phyloP scores from a whole-genome alignment of 1,139 yeast genomes.

The Scheffersomyces titani region DNA sequence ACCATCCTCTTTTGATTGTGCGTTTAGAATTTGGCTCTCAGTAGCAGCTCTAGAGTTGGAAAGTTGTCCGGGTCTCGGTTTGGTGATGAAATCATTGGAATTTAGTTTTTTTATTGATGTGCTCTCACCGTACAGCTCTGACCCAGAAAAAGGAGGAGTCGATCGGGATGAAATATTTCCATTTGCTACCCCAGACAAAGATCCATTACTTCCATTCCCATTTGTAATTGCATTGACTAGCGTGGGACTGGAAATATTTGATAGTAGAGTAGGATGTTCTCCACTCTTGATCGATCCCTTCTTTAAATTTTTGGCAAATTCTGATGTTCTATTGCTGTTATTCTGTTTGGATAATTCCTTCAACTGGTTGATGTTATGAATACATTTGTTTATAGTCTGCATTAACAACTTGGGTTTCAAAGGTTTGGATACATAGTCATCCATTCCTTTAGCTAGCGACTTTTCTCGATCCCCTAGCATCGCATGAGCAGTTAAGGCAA shows the following conservation, averaged over 20 bases:
- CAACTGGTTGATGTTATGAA: constrained; percentile 64
- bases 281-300: constrained; percentile 33
- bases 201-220: constrained; percentile 8
- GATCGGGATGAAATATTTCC: constrained; percentile 12
- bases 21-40: constrained; percentile 25
- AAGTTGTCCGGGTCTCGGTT: constrained; percentile 36
- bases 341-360: constrained; percentile 56
- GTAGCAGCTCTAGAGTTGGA: constrained; percentile 34
- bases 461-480: constrained; percentile 89
- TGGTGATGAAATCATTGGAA: constrained; percentile 24
- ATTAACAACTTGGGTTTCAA: constrained; percentile 78
- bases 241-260: constrained; percentile 18
- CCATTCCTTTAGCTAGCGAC: constrained; percentile 88
- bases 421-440: constrained; percentile 85
- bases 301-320: constrained; percentile 50
- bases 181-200: constrained; percentile 7
- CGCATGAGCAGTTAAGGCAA: constrained; percentile 89
- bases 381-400: constrained; percentile 83
- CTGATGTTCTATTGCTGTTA: constrained; percentile 46
- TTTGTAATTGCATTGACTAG: constrained; percentile 8
- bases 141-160: constrained; percentile 12
- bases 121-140: constrained; percentile 8
- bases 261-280: constrained; percentile 20
- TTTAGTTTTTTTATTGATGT: constrained; percentile 27
- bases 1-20: constrained; percentile 7